These are phyloP conservation scores for Fusarium chaquense DNA, from an alignment of 2,329 filamentous ascomycete species.

Conservation along the genomic window DNA sequence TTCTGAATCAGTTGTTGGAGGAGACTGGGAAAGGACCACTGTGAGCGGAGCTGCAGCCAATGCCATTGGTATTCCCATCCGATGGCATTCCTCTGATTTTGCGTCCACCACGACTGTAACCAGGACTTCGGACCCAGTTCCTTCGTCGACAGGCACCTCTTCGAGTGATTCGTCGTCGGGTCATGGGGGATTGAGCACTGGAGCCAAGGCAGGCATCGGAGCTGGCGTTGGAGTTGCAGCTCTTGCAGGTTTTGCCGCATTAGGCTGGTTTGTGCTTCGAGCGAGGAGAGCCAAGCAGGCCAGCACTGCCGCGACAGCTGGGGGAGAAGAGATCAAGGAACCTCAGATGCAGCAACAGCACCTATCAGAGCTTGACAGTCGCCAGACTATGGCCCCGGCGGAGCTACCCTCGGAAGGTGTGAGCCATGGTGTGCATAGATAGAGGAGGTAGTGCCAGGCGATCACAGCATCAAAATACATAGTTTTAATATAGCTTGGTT, in stretches of 20 bases:
- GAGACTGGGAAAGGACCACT: slow-evolving; percentile 6
- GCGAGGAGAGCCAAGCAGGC: slow-evolving; percentile 4
- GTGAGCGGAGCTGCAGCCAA: not conserved
- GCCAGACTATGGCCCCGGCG: not conserved
- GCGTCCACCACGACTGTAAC: not conserved
- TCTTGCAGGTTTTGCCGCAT: not conserved
- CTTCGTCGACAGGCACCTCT: not conserved
- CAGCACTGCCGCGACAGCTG: accelerated
- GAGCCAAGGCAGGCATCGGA: not conserved
- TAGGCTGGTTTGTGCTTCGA: not conserved
- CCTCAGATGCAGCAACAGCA: not conserved
- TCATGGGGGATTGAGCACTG: not conserved
- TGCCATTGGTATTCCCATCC: slow-evolving; percentile 15
- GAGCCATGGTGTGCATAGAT: not conserved
- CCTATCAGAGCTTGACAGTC: slow-evolving; percentile 7
- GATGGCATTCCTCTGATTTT: slow-evolving; percentile 18
- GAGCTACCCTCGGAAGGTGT: not conserved
- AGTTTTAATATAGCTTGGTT: too few species aligned
- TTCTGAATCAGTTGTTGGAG: slow-evolving; percentile 4
- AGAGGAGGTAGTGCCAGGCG: not conserved
- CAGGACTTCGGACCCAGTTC: not conserved
- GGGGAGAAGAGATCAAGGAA: not conserved
- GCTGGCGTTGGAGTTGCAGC: not conserved
- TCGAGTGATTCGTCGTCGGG: not conserved
- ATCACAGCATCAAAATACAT: too few species aligned